phyloP scores from a whole-genome alignment of 1,139 yeast species.

The Geotrichum reessii region DNA sequence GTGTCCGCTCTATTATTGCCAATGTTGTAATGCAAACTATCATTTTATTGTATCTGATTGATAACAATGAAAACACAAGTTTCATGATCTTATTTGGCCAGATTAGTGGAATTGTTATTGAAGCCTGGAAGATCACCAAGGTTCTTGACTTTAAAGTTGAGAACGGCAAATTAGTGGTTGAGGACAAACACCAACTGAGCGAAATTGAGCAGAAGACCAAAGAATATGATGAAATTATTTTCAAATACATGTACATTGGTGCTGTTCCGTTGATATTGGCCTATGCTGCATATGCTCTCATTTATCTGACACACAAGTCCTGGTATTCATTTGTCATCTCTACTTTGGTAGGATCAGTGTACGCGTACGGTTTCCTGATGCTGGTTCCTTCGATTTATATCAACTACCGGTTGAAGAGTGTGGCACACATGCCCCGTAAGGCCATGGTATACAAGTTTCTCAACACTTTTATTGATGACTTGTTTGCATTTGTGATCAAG shows the following conservation, averaged over 20 bases:
- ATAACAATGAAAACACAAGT: conserved; percentile 40
- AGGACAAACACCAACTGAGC: conserved; percentile 36
- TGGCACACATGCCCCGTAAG: conserved; percentile 41
- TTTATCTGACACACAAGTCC: conserved; percentile 40
- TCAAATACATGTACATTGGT: conserved; percentile 37
- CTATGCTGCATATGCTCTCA: conserved; percentile 37
- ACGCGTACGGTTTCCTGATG: conserved; percentile 41
- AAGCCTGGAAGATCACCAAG: conserved; percentile 42
- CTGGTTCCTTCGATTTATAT: conserved; percentile 40
- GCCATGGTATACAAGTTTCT: conserved; percentile 41
- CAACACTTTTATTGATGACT: conserved; percentile 41
- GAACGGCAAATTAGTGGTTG: conserved; percentile 25
- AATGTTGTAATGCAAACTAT: conserved; percentile 40
- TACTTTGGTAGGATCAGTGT: conserved; percentile 40
- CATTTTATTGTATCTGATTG: conserved; percentile 38
- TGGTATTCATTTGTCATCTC: conserved; percentile 41
- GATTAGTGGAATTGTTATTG: conserved; percentile 39
- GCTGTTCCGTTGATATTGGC: conserved; percentile 38
- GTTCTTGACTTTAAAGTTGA: conserved; percentile 33
- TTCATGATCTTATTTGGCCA: conserved; percentile 38
- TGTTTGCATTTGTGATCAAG: conserved; percentile 41
- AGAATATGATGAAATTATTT: conserved; percentile 41
- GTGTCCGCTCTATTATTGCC: conserved; percentile 39
- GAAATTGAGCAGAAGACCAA: conserved; percentile 40
- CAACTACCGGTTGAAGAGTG: conserved; percentile 40